Conservation (phyloP, 2,329 filamentous ascomycete species). For the Rhytidhysteron rufulum region DNA sequence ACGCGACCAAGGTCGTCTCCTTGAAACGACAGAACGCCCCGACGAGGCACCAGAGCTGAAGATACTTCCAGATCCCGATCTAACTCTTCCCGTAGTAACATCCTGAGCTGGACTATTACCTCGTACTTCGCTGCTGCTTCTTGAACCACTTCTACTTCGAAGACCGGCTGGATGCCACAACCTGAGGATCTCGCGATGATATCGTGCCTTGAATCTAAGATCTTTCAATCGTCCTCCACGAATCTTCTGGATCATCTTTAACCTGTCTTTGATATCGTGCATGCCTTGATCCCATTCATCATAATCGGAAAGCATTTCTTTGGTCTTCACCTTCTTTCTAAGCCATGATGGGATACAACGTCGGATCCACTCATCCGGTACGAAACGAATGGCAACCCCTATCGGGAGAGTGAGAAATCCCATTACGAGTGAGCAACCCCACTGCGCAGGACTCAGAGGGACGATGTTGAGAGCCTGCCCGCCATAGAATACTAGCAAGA, state of each 20-base stretch:
- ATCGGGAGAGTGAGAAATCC: slow-evolving; percentile 52
- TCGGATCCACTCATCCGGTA: slow-evolving; percentile 45
- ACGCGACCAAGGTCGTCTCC: no score
- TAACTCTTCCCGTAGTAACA: no score
- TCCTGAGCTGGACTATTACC: no score
- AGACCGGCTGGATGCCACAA: no score
- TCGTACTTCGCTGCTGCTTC: no score
- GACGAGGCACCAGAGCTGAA: no score
- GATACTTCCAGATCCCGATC: no score
- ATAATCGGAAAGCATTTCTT: slow-evolving; percentile 30
- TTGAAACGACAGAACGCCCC: no score
- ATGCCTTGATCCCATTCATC: slow-evolving; percentile 65
- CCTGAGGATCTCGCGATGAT: slow-evolving; percentile 71
- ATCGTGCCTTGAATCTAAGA: slow-evolving; percentile 72
- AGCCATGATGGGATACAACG: slow-evolving; percentile 27
- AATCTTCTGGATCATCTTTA: slow-evolving; percentile 74
- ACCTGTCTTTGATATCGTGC: slow-evolving; percentile 72
- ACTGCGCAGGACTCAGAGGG: slow-evolving; percentile 54
- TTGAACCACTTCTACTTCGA: no score
- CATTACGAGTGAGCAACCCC: slow-evolving; percentile 52
- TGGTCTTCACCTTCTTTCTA: slow-evolving; percentile 24
- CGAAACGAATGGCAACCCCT: slow-evolving; percentile 48
- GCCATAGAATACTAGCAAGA: slow-evolving; percentile 57
- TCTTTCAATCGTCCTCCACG: slow-evolving; percentile 80
- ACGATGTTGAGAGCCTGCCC: slow-evolving; percentile 53